phyloP scores from a whole-genome alignment of 129 eudicot genomes.

The Helichrysum umbraculigerum region DNA sequence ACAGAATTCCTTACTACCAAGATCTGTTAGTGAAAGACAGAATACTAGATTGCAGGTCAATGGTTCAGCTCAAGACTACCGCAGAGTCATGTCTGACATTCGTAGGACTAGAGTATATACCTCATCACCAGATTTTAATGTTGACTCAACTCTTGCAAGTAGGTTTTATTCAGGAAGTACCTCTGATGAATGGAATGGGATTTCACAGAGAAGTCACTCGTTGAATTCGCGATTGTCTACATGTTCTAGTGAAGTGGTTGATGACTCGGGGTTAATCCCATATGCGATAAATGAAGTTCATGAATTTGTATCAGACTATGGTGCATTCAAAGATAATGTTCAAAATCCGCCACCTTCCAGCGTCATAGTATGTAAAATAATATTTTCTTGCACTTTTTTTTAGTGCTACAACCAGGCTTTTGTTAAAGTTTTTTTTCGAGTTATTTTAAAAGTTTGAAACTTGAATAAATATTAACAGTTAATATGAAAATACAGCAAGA shows the following conservation, averaged over 20 bases:
- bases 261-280: constrained; percentile 30
- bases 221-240: constrained; percentile 53
- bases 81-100: constrained; percentile 50
- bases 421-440: not conserved
- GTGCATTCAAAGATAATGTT: constrained; percentile 19
- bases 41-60: constrained; percentile 11
- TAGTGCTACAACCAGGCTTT: too few relatives aligned
- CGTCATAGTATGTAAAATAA: constrained; percentile 42
- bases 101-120: constrained; percentile 22
- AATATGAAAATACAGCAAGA: constrained; percentile 43
- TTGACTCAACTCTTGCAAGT: constrained; percentile 30
- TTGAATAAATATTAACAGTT: not conserved
- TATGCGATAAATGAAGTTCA: constrained; percentile 27
- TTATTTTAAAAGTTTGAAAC: not conserved
- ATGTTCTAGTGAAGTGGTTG: constrained; percentile 48
- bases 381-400: not conserved
- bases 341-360: constrained; percentile 41
- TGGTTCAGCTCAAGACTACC: constrained; percentile 25
- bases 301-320: constrained; percentile 25
- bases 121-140: constrained; percentile 20
- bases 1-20: constrained; percentile 29
- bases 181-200: constrained; percentile 35
- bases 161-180: constrained; percentile 32
- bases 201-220: constrained; percentile 44
- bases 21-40: constrained; percentile 37